Evolutionary conservation across 768 basidiomycete species (phyloP).

Genomic region (Chiua virens): DNA sequence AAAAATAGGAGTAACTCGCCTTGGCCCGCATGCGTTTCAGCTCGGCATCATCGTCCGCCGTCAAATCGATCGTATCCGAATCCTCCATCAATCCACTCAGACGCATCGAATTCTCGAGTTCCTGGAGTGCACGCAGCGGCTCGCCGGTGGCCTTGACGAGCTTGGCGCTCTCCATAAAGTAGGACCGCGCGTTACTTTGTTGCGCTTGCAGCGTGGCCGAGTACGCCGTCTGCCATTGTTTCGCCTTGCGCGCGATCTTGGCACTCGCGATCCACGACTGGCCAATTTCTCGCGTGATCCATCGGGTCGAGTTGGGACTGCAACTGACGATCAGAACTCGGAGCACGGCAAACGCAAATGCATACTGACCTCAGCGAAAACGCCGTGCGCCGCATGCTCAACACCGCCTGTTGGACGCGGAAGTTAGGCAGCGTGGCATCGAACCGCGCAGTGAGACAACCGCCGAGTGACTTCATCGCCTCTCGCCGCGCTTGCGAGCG

Average conservation of each 20-base stretch:
- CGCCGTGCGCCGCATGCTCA: conserved; percentile 87
- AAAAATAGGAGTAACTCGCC: conserved; percentile 38
- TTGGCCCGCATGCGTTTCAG: conserved; percentile 65
- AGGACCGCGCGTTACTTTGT: conserved; percentile 65
- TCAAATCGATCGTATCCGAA: conserved; percentile 55
- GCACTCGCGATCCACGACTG: conserved; percentile 89
- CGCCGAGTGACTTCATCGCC: conserved; percentile 39
- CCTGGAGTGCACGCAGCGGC: conserved; percentile 80
- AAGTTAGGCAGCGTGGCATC: conserved; percentile 84
- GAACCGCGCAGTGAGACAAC: conserved; percentile 61
- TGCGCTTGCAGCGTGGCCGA: conserved; percentile 91
- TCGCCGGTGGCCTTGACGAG: conserved; percentile 78
- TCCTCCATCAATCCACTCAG: conserved; percentile 47
- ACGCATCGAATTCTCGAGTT: conserved; percentile 75
- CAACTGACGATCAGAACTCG: conserved; percentile 9
- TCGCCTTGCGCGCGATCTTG: conserved; percentile 95
- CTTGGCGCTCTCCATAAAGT: conserved; percentile 90
- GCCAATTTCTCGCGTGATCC: conserved; percentile 63
- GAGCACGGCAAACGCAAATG: background rate
- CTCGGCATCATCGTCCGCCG: conserved; percentile 48
- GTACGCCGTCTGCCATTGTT: conserved; percentile 95
- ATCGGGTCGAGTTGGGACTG: conserved; percentile 30
- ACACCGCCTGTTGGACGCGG: conserved; percentile 80
- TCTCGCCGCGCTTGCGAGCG: conserved; percentile 39
- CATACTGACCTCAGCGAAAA: conserved; percentile 66